Percentiles rank a stretch among this genome's conserved stretches.
Conservation (phyloP, 148 eudicot species). For the Camellia granthamiana region DNA sequence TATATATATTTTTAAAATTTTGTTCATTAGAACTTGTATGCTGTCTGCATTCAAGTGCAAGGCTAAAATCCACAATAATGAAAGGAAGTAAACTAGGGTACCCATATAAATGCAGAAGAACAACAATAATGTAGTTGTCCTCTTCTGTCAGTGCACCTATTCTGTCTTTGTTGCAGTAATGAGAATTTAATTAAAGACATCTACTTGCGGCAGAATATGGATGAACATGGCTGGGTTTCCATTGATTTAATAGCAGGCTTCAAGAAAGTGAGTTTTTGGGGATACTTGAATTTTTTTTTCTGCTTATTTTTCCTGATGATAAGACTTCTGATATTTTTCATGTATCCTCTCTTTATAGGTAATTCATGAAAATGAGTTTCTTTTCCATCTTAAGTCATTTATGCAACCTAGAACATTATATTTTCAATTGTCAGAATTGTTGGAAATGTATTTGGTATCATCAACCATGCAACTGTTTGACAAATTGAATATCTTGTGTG, state of each 20-base stretch:
- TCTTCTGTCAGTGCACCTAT: background rate
- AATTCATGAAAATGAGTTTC: background rate
- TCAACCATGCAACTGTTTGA: background rate
- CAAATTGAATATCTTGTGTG: background rate
- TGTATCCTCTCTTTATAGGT: background rate
- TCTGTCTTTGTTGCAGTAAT: slow-evolving; percentile 43
- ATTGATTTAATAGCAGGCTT: slow-evolving; percentile 65
- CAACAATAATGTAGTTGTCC: too few relatives aligned
- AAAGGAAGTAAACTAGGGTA: too few relatives aligned
- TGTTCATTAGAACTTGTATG: too few relatives aligned
- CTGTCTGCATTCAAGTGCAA: too few relatives aligned
- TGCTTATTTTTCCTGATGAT: background rate
- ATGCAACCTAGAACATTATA: background rate
- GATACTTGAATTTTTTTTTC: slow-evolving; percentile 4
- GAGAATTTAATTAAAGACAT: slow-evolving; percentile 77
- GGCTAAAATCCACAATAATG: too few relatives aligned
- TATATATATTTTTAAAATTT: too few relatives aligned
- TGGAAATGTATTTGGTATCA: background rate
- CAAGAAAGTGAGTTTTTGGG: slow-evolving; percentile 51
- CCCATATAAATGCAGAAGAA: too few relatives aligned
- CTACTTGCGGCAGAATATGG: slow-evolving; percentile 74
- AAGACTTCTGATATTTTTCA: background rate
- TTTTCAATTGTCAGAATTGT: background rate
- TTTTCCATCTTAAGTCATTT: background rate
- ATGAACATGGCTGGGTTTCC: slow-evolving; percentile 86